These are phyloP conservation scores for Potentilla sterilis DNA, from an alignment of 306 rosid genomes.

Conservation along the genomic window DNA sequence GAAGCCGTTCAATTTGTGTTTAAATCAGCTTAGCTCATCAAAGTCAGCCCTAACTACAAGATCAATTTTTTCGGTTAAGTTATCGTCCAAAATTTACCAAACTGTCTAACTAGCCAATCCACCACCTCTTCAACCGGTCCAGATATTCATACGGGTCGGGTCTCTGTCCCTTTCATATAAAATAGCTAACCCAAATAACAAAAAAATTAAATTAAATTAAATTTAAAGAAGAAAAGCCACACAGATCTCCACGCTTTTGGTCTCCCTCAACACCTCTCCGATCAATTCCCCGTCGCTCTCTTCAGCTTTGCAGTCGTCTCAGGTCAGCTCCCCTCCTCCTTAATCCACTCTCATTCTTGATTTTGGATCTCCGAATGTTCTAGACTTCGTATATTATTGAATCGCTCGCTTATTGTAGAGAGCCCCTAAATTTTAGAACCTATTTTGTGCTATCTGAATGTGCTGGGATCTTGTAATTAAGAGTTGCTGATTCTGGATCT, in stretches of 20 bases:
- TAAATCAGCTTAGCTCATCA: too few relatives aligned
- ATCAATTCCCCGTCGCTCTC: slow-evolving; percentile 34
- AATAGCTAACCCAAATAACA: neutral
- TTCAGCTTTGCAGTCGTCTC: slow-evolving; percentile 41
- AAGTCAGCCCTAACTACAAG: too few relatives aligned
- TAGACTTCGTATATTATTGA: neutral
- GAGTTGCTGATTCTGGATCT: slow-evolving; percentile 22
- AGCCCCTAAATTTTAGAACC: neutral
- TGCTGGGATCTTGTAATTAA: neutral
- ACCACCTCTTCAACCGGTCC: neutral
- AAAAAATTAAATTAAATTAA: neutral
- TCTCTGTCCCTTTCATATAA: neutral
- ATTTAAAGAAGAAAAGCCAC: slow-evolving; percentile 23
- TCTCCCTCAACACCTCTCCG: slow-evolving; percentile 24
- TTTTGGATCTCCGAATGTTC: slow-evolving; percentile 23
- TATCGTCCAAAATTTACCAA: too few relatives aligned
- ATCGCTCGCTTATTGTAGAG: neutral
- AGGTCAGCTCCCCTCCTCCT: slow-evolving; percentile 44
- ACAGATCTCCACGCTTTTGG: slow-evolving; percentile 57
- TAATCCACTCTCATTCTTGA: neutral
- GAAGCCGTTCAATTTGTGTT: too few relatives aligned
- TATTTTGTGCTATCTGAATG: slow-evolving; percentile 4
- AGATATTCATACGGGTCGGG: slow-evolving; percentile 6
- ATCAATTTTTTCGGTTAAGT: too few relatives aligned
- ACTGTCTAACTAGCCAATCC: too few relatives aligned